These are phyloP conservation scores for Acanthamoeba sp. DNA, from an alignment of 208 protist species.

Conservation along the genomic window DNA sequence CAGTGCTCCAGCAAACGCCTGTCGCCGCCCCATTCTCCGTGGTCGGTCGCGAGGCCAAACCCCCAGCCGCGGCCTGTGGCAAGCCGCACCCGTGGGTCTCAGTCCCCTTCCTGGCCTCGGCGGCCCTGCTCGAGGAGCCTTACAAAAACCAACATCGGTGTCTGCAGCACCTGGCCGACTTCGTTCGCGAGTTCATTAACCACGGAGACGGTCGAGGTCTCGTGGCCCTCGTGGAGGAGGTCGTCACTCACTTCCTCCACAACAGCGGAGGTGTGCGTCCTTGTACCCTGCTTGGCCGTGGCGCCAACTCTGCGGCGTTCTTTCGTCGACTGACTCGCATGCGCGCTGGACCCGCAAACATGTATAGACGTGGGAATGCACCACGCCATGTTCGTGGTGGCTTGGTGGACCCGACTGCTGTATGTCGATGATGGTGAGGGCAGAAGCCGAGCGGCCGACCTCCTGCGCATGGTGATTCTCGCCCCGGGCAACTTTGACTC, in stretches of 20 bases:
- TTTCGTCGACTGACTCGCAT: too few relatives aligned
- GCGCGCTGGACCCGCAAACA: too few relatives aligned
- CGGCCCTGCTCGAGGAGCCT: background rate
- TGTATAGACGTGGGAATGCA: background rate
- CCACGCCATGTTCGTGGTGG: conserved; percentile 2
- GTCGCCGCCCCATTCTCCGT: too few relatives aligned
- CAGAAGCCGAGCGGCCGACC: background rate
- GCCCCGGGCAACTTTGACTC: background rate
- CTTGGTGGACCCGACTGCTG: background rate
- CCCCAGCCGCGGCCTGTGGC: too few relatives aligned
- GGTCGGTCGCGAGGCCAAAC: too few relatives aligned
- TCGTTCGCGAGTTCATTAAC: background rate
- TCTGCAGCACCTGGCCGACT: background rate
- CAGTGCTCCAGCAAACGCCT: too few relatives aligned
- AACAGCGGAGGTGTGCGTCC: background rate
- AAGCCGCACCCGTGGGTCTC: background rate
- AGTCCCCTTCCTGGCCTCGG: background rate
- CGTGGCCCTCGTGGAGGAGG: background rate
- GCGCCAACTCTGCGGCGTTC: too few relatives aligned
- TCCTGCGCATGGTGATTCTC: background rate
- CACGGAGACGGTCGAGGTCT: background rate
- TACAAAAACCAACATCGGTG: background rate
- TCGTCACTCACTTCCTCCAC: background rate
- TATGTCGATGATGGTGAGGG: background rate
- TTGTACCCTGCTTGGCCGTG: too few relatives aligned